Evolutionary conservation across 1,284 basidiomycete genomes (phyloP).

Genomic region (Ceratobasidium sp.): DNA sequence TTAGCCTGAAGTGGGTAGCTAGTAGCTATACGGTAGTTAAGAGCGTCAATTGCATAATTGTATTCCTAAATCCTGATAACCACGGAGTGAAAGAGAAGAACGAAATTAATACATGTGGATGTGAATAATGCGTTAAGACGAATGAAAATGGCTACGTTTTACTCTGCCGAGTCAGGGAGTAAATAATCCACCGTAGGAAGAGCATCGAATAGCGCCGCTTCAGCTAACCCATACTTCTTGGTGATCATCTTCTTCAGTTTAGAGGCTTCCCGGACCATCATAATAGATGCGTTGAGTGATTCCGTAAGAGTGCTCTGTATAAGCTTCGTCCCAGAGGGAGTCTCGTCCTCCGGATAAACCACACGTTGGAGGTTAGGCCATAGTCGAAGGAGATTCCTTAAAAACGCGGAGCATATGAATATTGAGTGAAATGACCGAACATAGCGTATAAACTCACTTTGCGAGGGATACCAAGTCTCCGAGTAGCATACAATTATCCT

Average conservation of each 20-base stretch:
- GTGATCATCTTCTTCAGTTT: background rate
- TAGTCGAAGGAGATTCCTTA: background rate
- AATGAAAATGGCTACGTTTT: too few relatives aligned
- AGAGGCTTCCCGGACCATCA: background rate
- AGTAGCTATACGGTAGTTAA: too few relatives aligned
- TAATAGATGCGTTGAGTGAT: background rate
- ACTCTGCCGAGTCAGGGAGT: background rate
- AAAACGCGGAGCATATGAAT: background rate
- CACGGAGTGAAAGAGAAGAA: too few relatives aligned
- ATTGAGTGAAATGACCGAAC: background rate
- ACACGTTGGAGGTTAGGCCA: conserved; percentile 1
- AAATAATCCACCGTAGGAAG: background rate
- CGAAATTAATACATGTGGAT: too few relatives aligned
- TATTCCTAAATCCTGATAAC: too few relatives aligned
- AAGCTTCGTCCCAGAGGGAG: background rate
- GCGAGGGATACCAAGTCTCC: background rate
- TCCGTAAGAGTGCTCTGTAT: background rate
- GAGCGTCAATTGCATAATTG: too few relatives aligned
- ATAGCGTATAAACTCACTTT: background rate
- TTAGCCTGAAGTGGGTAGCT: too few relatives aligned
- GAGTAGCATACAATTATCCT: background rate
- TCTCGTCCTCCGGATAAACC: background rate
- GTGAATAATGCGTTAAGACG: too few relatives aligned
- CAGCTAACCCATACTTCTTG: background rate
- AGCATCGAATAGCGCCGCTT: background rate